Percentiles rank a stretch among this genome's conserved stretches.
phyloP scores from a whole-genome alignment of 2,329 filamentous ascomycete species.

The Exophiala viscosa region DNA sequence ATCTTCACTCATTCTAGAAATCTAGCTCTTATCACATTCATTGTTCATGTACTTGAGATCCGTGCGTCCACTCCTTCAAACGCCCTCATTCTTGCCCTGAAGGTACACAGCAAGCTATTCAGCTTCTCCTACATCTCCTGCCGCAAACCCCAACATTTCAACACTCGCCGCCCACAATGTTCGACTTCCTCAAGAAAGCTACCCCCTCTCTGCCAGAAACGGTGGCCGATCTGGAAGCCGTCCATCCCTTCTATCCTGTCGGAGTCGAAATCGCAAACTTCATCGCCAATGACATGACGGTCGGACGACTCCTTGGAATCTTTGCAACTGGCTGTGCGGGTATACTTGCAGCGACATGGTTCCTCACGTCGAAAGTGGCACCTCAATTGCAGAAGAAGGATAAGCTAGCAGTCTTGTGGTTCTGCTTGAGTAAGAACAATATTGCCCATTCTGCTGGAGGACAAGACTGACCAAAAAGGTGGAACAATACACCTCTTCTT shows the following conservation, averaged over 20 bases:
- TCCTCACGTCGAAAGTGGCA: slow-evolving; percentile 51
- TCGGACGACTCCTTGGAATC: slow-evolving; percentile 55
- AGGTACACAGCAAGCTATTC: not conserved
- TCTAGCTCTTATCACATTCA: no score
- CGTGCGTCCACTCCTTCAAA: no score
- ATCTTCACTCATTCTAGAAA: no score
- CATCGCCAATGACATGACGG: slow-evolving; percentile 61
- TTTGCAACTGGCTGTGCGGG: slow-evolving; percentile 57
- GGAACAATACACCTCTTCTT: slow-evolving; percentile 69
- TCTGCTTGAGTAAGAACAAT: slow-evolving; percentile 61
- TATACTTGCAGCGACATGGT: slow-evolving; percentile 57
- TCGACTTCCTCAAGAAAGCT: slow-evolving; percentile 14
- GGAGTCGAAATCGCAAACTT: slow-evolving; percentile 61
- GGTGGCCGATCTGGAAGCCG: slow-evolving; percentile 14
- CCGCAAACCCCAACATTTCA: not conserved
- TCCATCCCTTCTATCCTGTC: slow-evolving; percentile 69
- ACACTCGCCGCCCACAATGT: not conserved
- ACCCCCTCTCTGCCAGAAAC: slow-evolving; percentile 1
- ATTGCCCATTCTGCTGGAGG: not conserved
- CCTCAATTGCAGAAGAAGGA: slow-evolving; percentile 55
- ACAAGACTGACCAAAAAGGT: slow-evolving; percentile 32
- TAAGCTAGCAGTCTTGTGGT: slow-evolving; percentile 66
- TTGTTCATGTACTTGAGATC: no score
- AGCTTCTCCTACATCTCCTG: not conserved
- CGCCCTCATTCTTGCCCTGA: no score